These are phyloP conservation scores for Hortiboletus flavorubellus DNA, from an alignment of 768 basidiomycete species.

Conservation along the genomic window DNA sequence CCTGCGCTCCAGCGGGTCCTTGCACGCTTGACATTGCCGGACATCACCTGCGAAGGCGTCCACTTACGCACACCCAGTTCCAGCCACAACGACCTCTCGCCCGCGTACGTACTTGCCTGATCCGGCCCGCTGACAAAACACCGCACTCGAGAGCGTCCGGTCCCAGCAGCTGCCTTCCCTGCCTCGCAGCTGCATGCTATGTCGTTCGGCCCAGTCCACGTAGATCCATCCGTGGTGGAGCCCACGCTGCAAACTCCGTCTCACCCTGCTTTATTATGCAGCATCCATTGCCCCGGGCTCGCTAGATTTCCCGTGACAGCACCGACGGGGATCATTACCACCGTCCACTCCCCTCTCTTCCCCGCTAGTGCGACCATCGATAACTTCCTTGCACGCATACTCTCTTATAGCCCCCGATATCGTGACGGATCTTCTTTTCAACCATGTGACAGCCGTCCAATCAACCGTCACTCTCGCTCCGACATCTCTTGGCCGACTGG, in stretches of 20 bases:
- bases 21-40: neutral
- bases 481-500: too few species aligned
- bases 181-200: neutral
- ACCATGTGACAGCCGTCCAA: neutral
- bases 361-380: neutral
- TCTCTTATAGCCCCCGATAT: neutral
- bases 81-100: neutral
- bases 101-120: neutral
- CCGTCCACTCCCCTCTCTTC: neutral
- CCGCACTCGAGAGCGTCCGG: neutral
- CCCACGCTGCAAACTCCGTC: neutral
- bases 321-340: too few species aligned
- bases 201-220: neutral
- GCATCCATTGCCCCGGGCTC: too few species aligned
- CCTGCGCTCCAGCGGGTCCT: too few species aligned
- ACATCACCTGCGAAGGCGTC: neutral
- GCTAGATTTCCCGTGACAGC: neutral
- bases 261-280: too few species aligned
- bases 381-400: neutral
- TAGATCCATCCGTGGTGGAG: neutral
- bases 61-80: conserved; percentile 6
- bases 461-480: too few species aligned
- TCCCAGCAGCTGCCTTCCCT: neutral
- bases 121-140: too few species aligned
- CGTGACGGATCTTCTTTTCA: neutral